phyloP scores from a whole-genome alignment of 345 rosid genomes.

The Tarenaya hassleriana region DNA sequence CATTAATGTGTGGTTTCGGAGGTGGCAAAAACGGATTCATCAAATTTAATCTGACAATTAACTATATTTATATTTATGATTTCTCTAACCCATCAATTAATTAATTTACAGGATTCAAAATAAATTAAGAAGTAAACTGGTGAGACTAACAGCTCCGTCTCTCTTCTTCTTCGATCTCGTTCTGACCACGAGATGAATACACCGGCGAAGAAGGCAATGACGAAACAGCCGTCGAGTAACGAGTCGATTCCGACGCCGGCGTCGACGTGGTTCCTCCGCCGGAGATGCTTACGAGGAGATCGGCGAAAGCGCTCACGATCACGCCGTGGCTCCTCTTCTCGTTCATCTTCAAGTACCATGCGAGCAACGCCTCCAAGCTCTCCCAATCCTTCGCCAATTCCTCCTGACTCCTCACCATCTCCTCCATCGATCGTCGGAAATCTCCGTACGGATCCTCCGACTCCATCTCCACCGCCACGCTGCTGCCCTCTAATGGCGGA shows the following conservation, averaged over 20 bases:
- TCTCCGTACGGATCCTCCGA: conserved; percentile 78
- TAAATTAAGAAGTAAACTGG: conserved; percentile 6
- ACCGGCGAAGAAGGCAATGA: conserved; percentile 31
- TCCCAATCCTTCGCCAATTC: conserved; percentile 57
- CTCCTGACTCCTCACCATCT: conserved; percentile 73
- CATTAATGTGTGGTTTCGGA: no score
- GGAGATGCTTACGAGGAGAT: conserved; percentile 44
- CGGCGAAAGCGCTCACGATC: conserved; percentile 76
- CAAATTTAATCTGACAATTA: background rate
- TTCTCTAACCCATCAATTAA: conserved; percentile 21
- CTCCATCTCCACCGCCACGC: conserved; percentile 68
- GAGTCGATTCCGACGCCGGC: conserved; percentile 21
- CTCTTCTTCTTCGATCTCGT: conserved; percentile 35
- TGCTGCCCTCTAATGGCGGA: conserved; percentile 30
- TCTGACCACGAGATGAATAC: conserved; percentile 18
- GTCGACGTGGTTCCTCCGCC: conserved; percentile 20
- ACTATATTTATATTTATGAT: background rate
- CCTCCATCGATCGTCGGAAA: conserved; percentile 85
- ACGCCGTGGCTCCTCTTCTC: conserved; percentile 64
- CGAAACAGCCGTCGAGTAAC: conserved; percentile 29
- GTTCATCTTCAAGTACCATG: conserved; percentile 77
- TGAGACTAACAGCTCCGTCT: conserved; percentile 16
- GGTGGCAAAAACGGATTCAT: background rate
- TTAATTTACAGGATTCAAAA: conserved; percentile 22
- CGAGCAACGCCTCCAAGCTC: conserved; percentile 61